These are phyloP conservation scores for Gentiana dahurica DNA, from an alignment of 257 asterid genomes.

Conservation along the genomic window DNA sequence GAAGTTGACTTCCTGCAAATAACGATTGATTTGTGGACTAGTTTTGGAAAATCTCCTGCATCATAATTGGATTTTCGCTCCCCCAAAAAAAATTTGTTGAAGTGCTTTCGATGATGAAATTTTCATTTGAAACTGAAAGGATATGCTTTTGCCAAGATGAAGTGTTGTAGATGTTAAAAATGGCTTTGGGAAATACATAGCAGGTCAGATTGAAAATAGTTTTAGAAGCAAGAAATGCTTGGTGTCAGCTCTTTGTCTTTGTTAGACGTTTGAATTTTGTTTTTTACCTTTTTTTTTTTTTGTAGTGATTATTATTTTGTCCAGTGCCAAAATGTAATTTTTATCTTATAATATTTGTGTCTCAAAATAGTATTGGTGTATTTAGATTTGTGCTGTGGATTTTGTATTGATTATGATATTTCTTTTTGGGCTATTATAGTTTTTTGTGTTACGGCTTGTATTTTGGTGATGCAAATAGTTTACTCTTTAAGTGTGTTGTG, in stretches of 20 bases:
- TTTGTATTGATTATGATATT: too few relatives aligned
- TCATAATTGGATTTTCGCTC: not conserved
- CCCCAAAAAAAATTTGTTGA: slow-evolving; percentile 21
- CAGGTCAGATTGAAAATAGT: slow-evolving; percentile 29
- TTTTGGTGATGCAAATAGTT: too few relatives aligned
- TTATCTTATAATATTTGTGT: slow-evolving; percentile 4
- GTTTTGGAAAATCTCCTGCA: slow-evolving; percentile 7
- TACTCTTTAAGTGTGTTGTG: too few relatives aligned
- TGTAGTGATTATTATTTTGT: slow-evolving; percentile 27
- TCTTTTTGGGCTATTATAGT: too few relatives aligned
- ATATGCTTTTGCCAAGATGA: slow-evolving; percentile 20
- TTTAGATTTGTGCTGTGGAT: too few relatives aligned
- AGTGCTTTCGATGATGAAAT: slow-evolving; percentile 16
- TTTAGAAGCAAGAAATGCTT: slow-evolving; percentile 29
- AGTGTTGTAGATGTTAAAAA: slow-evolving; percentile 13
- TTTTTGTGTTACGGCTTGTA: too few relatives aligned
- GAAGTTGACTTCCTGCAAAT: slow-evolving; percentile 28
- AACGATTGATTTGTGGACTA: slow-evolving; percentile 1
- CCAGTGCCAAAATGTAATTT: slow-evolving; percentile 29
- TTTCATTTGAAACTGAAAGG: slow-evolving; percentile 32
- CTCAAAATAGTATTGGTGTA: slow-evolving; percentile 6
- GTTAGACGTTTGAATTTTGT: slow-evolving; percentile 12
- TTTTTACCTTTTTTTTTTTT: not conserved
- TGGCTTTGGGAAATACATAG: slow-evolving; percentile 18
- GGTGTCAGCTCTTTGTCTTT: slow-evolving; percentile 16